A percentile compares a stretch with the other conserved stretches of the same genome.
Conservation (phyloP, 225 moss, liverwort and hornwort species). For the Physcomitrellopsis africana region DNA sequence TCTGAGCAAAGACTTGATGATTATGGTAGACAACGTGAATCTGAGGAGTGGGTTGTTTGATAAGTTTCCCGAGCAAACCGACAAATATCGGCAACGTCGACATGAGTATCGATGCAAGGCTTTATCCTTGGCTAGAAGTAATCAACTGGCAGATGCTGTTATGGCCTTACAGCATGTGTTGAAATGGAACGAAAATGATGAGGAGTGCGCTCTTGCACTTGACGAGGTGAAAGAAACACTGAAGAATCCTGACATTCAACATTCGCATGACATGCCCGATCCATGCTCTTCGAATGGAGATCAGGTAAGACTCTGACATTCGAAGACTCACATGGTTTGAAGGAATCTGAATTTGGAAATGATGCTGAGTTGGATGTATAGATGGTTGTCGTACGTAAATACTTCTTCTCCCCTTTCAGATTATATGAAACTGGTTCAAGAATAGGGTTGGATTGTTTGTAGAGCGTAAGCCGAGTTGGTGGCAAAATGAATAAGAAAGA, state of each 20-base stretch:
- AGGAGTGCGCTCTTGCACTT: conserved; percentile 12
- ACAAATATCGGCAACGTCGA: conserved; percentile 15
- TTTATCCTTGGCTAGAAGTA: conserved; percentile 16
- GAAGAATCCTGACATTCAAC: background rate
- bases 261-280: too few species aligned
- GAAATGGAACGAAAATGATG: conserved; percentile 30
- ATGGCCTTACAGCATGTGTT: conserved; percentile 29
- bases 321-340: too few species aligned
- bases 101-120: conserved; percentile 17
- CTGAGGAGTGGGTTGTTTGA: conserved; percentile 31
- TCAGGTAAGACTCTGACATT: too few species aligned
- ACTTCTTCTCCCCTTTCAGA: too few species aligned
- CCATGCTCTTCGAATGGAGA: too few species aligned
- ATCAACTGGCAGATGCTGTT: conserved; percentile 30
- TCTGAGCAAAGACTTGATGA: conserved; percentile 15
- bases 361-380: background rate
- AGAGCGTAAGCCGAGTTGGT: too few species aligned
- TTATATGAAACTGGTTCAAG: too few species aligned
- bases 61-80: conserved; percentile 12
- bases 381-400: too few species aligned
- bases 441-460: too few species aligned
- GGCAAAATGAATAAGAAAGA: too few species aligned
- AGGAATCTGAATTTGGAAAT: too few species aligned
- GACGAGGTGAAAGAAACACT: conserved; percentile 17
- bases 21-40: conserved; percentile 27